Percentiles rank a stretch among this genome's conserved stretches.
Evolutionary conservation across 768 basidiomycete species (phyloP).

Genomic region (Pleurotus cornucopiae): DNA sequence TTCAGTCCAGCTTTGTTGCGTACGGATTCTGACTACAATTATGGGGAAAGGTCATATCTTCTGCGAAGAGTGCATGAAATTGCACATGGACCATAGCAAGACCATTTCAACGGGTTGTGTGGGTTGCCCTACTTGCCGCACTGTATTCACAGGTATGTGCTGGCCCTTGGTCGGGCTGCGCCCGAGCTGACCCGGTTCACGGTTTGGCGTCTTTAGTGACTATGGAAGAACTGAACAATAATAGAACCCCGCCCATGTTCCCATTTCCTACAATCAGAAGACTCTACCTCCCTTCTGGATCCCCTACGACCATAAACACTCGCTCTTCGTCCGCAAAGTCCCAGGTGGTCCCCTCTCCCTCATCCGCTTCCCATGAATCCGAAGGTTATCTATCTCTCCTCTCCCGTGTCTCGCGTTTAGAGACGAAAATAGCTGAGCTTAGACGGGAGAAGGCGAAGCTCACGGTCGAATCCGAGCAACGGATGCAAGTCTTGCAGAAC

Average conservation of each 20-base stretch:
- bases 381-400: slow-evolving; percentile 5
- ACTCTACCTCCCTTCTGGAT: slow-evolving; percentile 1
- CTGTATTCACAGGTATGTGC: background rate
- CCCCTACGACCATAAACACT: background rate
- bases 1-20: background rate
- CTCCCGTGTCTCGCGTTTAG: background rate
- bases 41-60: slow-evolving; percentile 6
- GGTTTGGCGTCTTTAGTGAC: background rate
- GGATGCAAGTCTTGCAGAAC: background rate
- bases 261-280: slow-evolving; percentile 1
- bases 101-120: slow-evolving; percentile 1
- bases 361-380: background rate
- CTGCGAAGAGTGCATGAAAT: slow-evolving; percentile 9
- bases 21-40: background rate
- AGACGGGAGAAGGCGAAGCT: slow-evolving; percentile 3
- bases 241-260: background rate
- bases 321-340: background rate
- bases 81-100: slow-evolving; percentile 2
- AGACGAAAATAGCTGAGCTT: slow-evolving; percentile 2
- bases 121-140: slow-evolving; percentile 3
- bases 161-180: no score
- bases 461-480: background rate
- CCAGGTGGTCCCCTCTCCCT: background rate
- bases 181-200: no score
- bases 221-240: slow-evolving; percentile 1